Evolutionary conservation across 2,329 filamentous ascomycete genomes (phyloP).

Genomic region (Coniochaeta prunicola): DNA sequence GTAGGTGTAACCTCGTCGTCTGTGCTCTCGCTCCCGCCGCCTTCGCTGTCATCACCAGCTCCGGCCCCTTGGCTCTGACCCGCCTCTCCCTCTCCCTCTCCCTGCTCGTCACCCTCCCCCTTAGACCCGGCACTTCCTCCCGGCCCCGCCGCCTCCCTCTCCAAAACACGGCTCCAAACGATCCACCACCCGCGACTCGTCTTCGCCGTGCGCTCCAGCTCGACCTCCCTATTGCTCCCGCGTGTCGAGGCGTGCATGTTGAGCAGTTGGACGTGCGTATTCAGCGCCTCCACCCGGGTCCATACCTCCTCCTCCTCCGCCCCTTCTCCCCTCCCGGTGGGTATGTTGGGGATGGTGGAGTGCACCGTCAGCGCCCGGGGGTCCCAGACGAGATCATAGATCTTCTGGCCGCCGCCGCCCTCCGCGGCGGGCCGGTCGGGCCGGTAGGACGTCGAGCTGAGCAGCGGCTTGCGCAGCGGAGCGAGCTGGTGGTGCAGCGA

Average conservation of each 20-base stretch:
- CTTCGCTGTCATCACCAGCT: neutral
- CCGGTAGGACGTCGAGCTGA: slow-evolving; percentile 49
- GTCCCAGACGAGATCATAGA: slow-evolving; percentile 60
- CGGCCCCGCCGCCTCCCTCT: slow-evolving; percentile 17
- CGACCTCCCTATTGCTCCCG: slow-evolving; percentile 22
- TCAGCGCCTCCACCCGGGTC: slow-evolving; percentile 56
- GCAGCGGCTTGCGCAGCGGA: slow-evolving; percentile 49
- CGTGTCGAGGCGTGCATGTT: slow-evolving; percentile 45
- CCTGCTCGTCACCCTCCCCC: slow-evolving; percentile 9
- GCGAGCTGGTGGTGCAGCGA: slow-evolving; percentile 54
- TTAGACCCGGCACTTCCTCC: neutral
- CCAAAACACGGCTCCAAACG: slow-evolving; percentile 54
- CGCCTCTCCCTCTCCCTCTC: neutral
- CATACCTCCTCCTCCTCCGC: slow-evolving; percentile 29
- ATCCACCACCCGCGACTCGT: slow-evolving; percentile 64
- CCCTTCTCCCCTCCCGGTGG: slow-evolving; percentile 20
- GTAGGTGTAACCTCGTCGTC: slow-evolving; percentile 1
- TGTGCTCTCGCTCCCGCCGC: neutral
- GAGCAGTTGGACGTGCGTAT: slow-evolving; percentile 57
- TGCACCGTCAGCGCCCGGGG: slow-evolving; percentile 47
- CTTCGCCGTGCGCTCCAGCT: slow-evolving; percentile 57
- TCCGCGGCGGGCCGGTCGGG: slow-evolving; percentile 37
- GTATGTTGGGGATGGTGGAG: slow-evolving; percentile 61
- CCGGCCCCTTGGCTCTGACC: neutral
- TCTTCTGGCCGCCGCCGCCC: slow-evolving; percentile 25